phyloP scores from a whole-genome alignment of 495 filamentous ascomycete genomes.

The Penicillium coprophilum region DNA sequence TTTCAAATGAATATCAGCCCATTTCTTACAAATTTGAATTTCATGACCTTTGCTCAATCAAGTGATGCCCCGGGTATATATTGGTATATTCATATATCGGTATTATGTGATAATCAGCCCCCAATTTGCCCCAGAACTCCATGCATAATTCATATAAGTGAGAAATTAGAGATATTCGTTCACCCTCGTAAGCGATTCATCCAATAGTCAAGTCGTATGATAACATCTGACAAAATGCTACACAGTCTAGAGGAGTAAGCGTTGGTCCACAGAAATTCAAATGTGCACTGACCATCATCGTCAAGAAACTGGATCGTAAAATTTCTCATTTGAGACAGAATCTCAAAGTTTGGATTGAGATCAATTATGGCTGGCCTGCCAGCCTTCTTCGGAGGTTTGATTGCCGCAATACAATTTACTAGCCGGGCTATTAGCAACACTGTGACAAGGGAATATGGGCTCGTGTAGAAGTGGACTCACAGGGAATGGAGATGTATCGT shows the following conservation, averaged over 20 bases:
- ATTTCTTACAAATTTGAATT: too few relatives aligned
- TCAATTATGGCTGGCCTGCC: constrained; percentile 41
- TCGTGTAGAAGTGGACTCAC: constrained; percentile 24
- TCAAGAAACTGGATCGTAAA: constrained; percentile 46
- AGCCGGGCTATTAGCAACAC: constrained; percentile 3
- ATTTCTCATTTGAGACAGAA: constrained; percentile 43
- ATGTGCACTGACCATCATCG: constrained; percentile 38
- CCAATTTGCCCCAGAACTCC: constrained; percentile 17
- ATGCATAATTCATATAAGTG: constrained; percentile 17
- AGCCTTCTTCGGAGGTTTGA: constrained; percentile 44
- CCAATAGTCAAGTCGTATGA: constrained; percentile 31
- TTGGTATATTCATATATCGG: too few relatives aligned
- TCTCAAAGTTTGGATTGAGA: constrained; percentile 46
- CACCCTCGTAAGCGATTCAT: constrained; percentile 15
- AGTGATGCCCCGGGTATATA: too few relatives aligned
- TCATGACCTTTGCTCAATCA: too few relatives aligned
- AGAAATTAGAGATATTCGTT: neutral
- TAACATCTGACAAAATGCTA: constrained; percentile 28
- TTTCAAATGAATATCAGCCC: too few relatives aligned
- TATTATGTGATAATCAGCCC: constrained; percentile 6
- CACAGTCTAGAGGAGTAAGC: constrained; percentile 23
- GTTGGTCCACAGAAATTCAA: neutral
- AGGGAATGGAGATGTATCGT: constrained; percentile 46
- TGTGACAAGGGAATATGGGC: neutral
- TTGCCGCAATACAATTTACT: constrained; percentile 45